Percentiles rank a stretch among this genome's conserved stretches.
Conservation (phyloP, 2,329 filamentous ascomycete genomes). For the Fusarium graminum region DNA sequence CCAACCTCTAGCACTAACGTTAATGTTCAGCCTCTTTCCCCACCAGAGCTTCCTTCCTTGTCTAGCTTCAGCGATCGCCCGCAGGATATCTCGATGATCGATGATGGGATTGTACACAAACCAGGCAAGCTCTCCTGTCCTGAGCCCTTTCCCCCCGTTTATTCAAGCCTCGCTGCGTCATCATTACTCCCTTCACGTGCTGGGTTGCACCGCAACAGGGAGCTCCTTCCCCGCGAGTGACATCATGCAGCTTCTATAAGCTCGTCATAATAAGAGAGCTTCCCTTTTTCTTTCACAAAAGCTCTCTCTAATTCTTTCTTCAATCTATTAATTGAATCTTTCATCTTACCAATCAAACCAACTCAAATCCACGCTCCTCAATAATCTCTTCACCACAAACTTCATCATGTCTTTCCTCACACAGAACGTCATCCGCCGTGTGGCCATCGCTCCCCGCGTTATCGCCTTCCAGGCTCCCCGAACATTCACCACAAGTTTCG, state of each 20-base stretch:
- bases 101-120: slow-evolving; percentile 31
- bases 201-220: slow-evolving; percentile 37
- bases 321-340: slow-evolving; percentile 27
- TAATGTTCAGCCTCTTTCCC: slow-evolving; percentile 13
- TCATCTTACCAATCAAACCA: neutral
- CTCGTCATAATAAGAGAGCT: slow-evolving; percentile 43
- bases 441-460: slow-evolving; percentile 56
- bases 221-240: slow-evolving; percentile 46
- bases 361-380: neutral
- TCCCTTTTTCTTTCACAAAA: slow-evolving; percentile 17
- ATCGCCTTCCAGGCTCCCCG: slow-evolving; percentile 59
- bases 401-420: slow-evolving; percentile 67
- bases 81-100: slow-evolving; percentile 41
- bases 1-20: slow-evolving; percentile 16
- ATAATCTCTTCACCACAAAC: neutral
- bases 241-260: slow-evolving; percentile 44
- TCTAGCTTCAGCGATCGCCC: slow-evolving; percentile 29
- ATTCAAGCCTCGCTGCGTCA: slow-evolving; percentile 45
- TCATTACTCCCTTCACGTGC: slow-evolving; percentile 46
- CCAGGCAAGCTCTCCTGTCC: slow-evolving; percentile 8
- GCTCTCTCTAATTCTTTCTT: slow-evolving; percentile 1
- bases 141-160: slow-evolving; percentile 21
- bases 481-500: slow-evolving; percentile 64
- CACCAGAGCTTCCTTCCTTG: slow-evolving; percentile 18
- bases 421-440: slow-evolving; percentile 59